Evolutionary conservation across 192 early-diverging fungal genomes (phyloP).

Genomic region (Mortierella antarctica): DNA sequence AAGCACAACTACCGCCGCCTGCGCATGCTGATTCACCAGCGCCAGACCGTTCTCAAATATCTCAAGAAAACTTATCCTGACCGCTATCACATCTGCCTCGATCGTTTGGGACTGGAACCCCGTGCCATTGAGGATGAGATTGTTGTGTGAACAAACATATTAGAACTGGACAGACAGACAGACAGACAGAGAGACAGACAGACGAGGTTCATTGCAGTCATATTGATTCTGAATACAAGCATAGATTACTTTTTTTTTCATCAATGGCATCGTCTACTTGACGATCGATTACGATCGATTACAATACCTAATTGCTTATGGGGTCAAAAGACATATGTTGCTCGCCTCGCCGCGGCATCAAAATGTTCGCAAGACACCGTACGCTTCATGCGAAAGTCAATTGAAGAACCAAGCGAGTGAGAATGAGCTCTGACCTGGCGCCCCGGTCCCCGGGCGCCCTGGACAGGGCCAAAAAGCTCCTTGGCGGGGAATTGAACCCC

Average conservation of each 20-base stretch:
- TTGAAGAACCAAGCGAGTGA: too few relatives aligned
- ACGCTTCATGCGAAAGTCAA: too few relatives aligned
- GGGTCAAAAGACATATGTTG: background rate
- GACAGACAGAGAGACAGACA: too few relatives aligned
- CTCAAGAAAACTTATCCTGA: conserved; percentile 76
- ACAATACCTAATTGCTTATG: background rate
- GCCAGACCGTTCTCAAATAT: conserved; percentile 89
- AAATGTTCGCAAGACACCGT: background rate
- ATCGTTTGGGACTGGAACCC: conserved; percentile 76
- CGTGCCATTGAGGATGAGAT: conserved; percentile 74
- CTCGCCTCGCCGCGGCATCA: background rate
- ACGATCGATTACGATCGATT: background rate
- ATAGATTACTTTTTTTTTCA: too few relatives aligned
- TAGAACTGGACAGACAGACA: background rate
- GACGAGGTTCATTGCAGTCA: too few relatives aligned
- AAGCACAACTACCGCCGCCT: conserved; percentile 88
- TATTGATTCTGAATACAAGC: too few relatives aligned
- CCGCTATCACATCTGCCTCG: conserved; percentile 76
- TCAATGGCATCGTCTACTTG: too few relatives aligned
- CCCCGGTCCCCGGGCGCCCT: background rate
- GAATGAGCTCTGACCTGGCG: too few relatives aligned
- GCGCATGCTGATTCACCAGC: conserved; percentile 82
- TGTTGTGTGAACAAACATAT: conserved; percentile 53
- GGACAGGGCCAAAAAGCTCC: conserved; percentile 9
- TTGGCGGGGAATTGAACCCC: conserved; percentile 35